Evolutionary conservation across 139 green algal genomes (phyloP).

Genomic region (Eudorina sp.): DNA sequence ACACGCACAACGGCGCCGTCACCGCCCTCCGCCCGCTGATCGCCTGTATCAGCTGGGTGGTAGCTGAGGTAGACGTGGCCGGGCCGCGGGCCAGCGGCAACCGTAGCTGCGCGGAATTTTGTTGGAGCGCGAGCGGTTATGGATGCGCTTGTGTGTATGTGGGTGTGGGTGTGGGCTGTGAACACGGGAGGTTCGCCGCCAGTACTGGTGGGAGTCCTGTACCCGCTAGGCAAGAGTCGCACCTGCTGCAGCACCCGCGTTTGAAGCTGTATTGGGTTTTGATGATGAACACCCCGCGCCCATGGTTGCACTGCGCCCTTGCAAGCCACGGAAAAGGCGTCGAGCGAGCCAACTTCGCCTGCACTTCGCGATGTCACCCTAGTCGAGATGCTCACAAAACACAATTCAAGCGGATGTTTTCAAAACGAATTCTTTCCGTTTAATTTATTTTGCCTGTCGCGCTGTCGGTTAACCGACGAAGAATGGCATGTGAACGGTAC

Average conservation of each 20-base stretch:
- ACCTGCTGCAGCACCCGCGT: background rate
- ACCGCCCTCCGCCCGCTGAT: background rate
- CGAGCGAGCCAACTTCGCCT: background rate
- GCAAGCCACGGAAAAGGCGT: background rate
- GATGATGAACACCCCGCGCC: slow-evolving; percentile 1
- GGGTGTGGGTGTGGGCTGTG: too few relatives aligned
- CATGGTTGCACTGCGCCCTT: background rate
- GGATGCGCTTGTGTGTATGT: too few relatives aligned
- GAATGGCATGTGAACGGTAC: background rate
- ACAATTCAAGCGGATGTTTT: too few relatives aligned
- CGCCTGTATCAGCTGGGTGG: slow-evolving; percentile 2
- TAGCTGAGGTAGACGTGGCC: slow-evolving; percentile 31
- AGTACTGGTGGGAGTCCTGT: too few relatives aligned
- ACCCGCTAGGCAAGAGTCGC: background rate
- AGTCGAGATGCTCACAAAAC: too few relatives aligned
- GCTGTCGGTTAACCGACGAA: background rate
- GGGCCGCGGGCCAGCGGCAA: background rate
- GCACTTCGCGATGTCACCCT: background rate
- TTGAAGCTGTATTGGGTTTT: background rate
- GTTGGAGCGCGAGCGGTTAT: too few relatives aligned
- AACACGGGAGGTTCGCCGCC: too few relatives aligned
- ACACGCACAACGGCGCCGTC: slow-evolving; percentile 23
- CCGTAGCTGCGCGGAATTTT: background rate
- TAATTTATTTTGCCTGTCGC: too few relatives aligned
- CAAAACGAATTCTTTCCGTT: too few relatives aligned